Conservation (phyloP, 202 grass and related monocot genomes). For the Panicum virgatum region DNA sequence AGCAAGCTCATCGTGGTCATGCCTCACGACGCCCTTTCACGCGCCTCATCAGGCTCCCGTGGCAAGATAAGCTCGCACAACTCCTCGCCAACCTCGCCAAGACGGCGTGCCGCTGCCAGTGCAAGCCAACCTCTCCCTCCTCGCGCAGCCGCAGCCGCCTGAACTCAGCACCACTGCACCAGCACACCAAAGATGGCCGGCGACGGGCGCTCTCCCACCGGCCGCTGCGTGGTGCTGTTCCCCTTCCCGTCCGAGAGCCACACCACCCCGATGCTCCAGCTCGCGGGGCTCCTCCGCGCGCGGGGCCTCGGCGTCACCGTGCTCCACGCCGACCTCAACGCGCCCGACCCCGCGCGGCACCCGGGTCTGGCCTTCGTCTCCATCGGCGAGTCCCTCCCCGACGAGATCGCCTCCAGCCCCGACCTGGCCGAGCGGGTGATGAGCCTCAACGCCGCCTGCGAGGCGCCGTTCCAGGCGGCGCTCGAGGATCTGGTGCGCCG, state of each 20-base stretch:
- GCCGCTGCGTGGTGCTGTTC: slow-evolving; percentile 33
- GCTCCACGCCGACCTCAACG: slow-evolving; percentile 33
- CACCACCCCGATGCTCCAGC: slow-evolving; percentile 34
- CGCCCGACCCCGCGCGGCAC: slow-evolving; percentile 24
- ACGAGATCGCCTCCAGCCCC: neutral
- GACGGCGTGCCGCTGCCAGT: neutral
- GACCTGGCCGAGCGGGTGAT: slow-evolving; percentile 22
- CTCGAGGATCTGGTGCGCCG: slow-evolving; percentile 11
- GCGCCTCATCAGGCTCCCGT: neutral
- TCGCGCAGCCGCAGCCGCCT: neutral
- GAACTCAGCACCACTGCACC: neutral
- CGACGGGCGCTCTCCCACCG: neutral
- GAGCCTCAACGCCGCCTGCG: slow-evolving; percentile 37
- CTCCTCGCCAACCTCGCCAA: neutral
- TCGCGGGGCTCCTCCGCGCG: slow-evolving; percentile 46
- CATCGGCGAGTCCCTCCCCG: slow-evolving; percentile 28
- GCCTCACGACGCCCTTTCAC: neutral
- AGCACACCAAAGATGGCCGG: neutral
- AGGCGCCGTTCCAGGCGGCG: slow-evolving; percentile 34
- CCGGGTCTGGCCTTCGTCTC: slow-evolving; percentile 34
- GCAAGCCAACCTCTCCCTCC: neutral
- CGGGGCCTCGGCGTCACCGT: slow-evolving; percentile 42
- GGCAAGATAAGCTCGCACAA: neutral
- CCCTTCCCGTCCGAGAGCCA: slow-evolving; percentile 33
- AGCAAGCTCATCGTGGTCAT: neutral